Evolutionary conservation across 192 early-diverging fungal genomes (phyloP).

Genomic region (Coemansia sp.): DNA sequence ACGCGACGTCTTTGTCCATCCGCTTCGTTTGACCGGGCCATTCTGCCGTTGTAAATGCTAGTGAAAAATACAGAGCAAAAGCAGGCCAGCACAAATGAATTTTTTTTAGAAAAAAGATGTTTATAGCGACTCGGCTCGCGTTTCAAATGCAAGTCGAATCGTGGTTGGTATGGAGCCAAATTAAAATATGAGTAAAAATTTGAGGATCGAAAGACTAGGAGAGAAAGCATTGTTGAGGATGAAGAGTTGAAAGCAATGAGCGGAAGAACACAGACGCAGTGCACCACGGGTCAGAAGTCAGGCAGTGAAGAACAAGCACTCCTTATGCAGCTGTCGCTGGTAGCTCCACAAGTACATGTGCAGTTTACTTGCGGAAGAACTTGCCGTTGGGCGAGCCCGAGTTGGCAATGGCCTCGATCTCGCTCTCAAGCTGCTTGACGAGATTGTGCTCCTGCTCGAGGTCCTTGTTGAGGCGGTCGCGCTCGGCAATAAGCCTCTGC

Average conservation of each 20-base stretch:
- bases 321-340: neutral
- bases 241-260: neutral
- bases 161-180: neutral
- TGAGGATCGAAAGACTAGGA: neutral
- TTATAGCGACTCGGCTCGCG: neutral
- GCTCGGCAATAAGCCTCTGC: conserved; percentile 88
- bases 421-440: conserved; percentile 91
- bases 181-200: neutral
- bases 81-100: neutral
- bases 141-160: neutral
- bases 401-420: conserved; percentile 57
- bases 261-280: neutral
- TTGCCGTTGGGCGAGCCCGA: conserved; percentile 50
- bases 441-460: conserved; percentile 91
- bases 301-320: neutral
- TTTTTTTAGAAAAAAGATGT: no score
- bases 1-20: conserved; percentile 21
- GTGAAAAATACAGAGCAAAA: neutral
- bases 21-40: conserved; percentile 3
- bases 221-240: conserved; percentile 2
- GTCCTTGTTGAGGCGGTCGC: conserved; percentile 98
- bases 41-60: neutral
- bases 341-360: neutral
- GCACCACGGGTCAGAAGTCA: neutral
- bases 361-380: conserved; percentile 53